Base-by-base conservation (phyloP, 176 grass and related monocot genomes). In the Chrysopogon serrulatus region DNA sequence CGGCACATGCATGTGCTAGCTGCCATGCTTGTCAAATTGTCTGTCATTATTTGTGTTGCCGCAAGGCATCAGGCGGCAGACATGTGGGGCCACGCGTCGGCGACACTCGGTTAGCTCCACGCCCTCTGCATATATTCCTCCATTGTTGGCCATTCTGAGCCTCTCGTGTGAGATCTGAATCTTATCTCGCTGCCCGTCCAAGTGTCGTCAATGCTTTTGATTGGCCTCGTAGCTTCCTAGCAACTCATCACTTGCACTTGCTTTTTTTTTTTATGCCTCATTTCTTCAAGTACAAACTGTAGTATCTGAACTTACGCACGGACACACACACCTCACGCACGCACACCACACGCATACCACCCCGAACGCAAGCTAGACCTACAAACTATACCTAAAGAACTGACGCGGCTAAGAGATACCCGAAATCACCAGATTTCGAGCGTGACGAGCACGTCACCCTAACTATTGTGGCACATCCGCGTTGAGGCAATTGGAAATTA, bases 151-250 rank as follows among this genome's bases (percentile, higher is more conserved):
- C 64, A 77, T 64, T 77, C 24, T 65, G 65, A 65, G 66, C 79
- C 83, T 70, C 78, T n/a, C 79, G 15, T 67, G 73, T 13, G 45
- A 73, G 72, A 78, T 83, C 88, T 78, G 83, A 78, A 82, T 82
- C 65, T 86, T 15, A 30, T 56, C 23, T 67, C 32, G n/a, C 28
- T 65, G 79, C n/a, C 83, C 79, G 57, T 83, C 79, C 79, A 90
- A 59, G 73, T 90, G 84, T 79, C 57, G 14, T 11, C 53, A n/a
- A 1, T 31, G 32, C 51, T 30, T 53, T 11, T 68, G 23, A 9
- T 31, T 72, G 40, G 42, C 69, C 41, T n/a, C 24, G 31, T 53
- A 74, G 69, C 49, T 37, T 76, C 32, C 6, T 37, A 76, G 49
- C 80, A 71, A 32, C 80, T 73, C 35, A 59, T 62, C 54, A 73